A percentile compares a stretch with the other conserved stretches of the same genome.
Evolutionary conservation across 805 yeast genomes (phyloP).

Genomic region (Pichia insulana): DNA sequence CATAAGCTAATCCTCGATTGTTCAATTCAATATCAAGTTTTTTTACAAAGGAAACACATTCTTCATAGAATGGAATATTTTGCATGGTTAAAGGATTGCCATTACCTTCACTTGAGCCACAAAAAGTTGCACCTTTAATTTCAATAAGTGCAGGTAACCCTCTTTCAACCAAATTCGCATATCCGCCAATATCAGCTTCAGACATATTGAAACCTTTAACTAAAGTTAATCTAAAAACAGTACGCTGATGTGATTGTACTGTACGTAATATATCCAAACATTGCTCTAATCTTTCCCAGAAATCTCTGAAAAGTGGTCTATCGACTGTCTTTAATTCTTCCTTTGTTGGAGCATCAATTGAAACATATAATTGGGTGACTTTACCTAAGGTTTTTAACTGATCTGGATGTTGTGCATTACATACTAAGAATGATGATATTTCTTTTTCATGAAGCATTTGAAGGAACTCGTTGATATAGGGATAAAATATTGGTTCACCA

Average conservation of each 20-base stretch:
- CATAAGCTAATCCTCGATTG: slow-evolving; percentile 63
- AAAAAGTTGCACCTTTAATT: slow-evolving; percentile 90
- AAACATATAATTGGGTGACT: slow-evolving; percentile 86
- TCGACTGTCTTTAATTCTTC: slow-evolving; percentile 74
- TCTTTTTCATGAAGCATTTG: slow-evolving; percentile 69
- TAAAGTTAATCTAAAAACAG: slow-evolving; percentile 82
- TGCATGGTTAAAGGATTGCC: slow-evolving; percentile 92
- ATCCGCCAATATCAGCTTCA: slow-evolving; percentile 63
- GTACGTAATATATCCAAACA: slow-evolving; percentile 76
- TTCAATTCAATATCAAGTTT: slow-evolving; percentile 53
- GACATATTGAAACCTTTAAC: slow-evolving; percentile 90
- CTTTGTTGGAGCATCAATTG: slow-evolving; percentile 90
- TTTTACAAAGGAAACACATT: slow-evolving; percentile 69
- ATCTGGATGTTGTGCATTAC: slow-evolving; percentile 95
- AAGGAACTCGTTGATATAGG: slow-evolving; percentile 79
- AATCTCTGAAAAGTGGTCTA: slow-evolving; percentile 81
- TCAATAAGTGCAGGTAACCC: slow-evolving; percentile 85
- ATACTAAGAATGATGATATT: slow-evolving; percentile 81
- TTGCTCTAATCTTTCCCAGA: slow-evolving; percentile 79
- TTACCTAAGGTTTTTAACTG: slow-evolving; percentile 58
- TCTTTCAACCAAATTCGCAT: slow-evolving; percentile 77
- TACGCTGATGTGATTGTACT: slow-evolving; percentile 71
- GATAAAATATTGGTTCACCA: slow-evolving; percentile 93
- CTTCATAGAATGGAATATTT: slow-evolving; percentile 90
- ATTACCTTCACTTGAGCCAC: slow-evolving; percentile 79